Evolutionary conservation across 352 stramenopile genomes (phyloP).

Genomic region (Phytophthora nicotianae): DNA sequence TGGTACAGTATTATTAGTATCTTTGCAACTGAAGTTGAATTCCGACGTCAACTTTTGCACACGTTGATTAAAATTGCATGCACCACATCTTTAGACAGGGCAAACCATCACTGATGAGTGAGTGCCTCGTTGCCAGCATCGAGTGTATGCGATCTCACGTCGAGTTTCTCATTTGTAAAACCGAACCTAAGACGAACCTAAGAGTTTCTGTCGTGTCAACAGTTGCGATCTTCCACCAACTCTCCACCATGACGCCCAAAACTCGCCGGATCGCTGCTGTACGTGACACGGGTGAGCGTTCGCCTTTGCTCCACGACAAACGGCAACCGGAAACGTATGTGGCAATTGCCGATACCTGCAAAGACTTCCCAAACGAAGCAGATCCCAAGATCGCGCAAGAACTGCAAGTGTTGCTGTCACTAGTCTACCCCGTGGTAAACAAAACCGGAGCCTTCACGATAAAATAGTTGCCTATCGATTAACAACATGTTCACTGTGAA

Average conservation of each 20-base stretch:
- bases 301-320: constrained; percentile 20
- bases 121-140: neutral
- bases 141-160: neutral
- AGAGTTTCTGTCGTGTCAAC: neutral
- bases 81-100: constrained; percentile 5
- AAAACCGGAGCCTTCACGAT: neutral
- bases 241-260: constrained; percentile 1
- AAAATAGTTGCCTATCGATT: neutral
- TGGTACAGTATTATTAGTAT: neutral
- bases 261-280: constrained; percentile 7
- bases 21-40: constrained; percentile 21
- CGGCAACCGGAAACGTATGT: constrained; percentile 22
- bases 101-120: constrained; percentile 11
- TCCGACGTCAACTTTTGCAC: constrained; percentile 20
- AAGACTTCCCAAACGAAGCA: constrained; percentile 5
- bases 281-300: constrained; percentile 10
- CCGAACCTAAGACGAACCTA: constrained; percentile 14
- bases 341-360: constrained; percentile 7
- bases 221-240: constrained; percentile 19
- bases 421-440: constrained; percentile 50
- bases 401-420: constrained; percentile 45
- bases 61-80: constrained; percentile 14
- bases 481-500: neutral
- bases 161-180: neutral
- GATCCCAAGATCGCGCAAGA: constrained; percentile 36